Evolutionary conservation across 345 rosid genomes (phyloP).

Genomic region (Arabis alpina): DNA sequence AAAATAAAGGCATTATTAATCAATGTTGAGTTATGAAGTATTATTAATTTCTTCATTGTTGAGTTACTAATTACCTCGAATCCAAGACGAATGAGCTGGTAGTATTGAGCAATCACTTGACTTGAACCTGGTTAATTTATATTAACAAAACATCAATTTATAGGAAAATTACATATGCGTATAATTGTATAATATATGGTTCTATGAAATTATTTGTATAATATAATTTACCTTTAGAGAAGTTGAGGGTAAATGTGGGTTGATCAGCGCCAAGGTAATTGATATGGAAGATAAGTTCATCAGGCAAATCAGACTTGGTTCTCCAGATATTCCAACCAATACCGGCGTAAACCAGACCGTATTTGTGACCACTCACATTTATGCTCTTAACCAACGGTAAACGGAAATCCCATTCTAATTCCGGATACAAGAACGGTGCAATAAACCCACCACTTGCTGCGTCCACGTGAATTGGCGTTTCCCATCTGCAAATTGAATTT

Average conservation of each 20-base stretch:
- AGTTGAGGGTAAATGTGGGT: slow-evolving; percentile 68
- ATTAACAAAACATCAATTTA: neutral
- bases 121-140: slow-evolving; percentile 46
- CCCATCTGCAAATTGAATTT: slow-evolving; percentile 50
- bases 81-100: slow-evolving; percentile 67
- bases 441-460: slow-evolving; percentile 73
- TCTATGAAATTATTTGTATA: neutral
- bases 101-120: slow-evolving; percentile 47
- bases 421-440: slow-evolving; percentile 66
- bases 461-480: slow-evolving; percentile 62
- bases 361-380: slow-evolving; percentile 68
- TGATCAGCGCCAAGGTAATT: slow-evolving; percentile 66
- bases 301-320: slow-evolving; percentile 64
- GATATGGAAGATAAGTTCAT: slow-evolving; percentile 65
- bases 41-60: too few species aligned
- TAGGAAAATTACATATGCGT: neutral
- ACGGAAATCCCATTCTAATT: slow-evolving; percentile 67
- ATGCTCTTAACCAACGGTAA: slow-evolving; percentile 64
- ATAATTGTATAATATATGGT: neutral
- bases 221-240: slow-evolving; percentile 55
- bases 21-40: too few species aligned
- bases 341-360: slow-evolving; percentile 64
- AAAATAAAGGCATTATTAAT: too few species aligned
- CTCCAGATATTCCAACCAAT: slow-evolving; percentile 69
- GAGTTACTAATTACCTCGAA: slow-evolving; percentile 32